Percentiles rank a stretch among this genome's conserved stretches.
phyloP scores from a whole-genome alignment of 2,329 filamentous ascomycete species.

The Ceratocystis huliohia region DNA sequence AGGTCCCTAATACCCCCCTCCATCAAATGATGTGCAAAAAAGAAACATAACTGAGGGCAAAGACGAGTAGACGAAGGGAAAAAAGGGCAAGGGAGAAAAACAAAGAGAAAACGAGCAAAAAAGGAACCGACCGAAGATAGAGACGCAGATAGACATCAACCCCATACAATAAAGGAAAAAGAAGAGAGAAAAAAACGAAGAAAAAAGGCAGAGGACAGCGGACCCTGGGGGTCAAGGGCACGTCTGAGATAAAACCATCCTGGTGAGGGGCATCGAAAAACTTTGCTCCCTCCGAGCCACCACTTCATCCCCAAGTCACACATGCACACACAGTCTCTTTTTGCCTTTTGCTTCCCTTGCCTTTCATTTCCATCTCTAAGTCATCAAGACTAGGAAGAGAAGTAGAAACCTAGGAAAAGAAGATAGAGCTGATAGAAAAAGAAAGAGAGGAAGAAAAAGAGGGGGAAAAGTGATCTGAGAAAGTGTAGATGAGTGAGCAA shows the following conservation, averaged over 20 bases:
- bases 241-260: not conserved
- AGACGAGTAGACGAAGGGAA: not conserved
- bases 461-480: not conserved
- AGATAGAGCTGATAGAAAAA: not conserved
- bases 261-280: not conserved
- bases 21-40: not conserved
- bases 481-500: conserved; percentile 1
- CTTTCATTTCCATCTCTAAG: not conserved
- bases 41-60: not conserved
- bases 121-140: conserved; percentile 6
- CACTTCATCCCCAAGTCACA: not conserved
- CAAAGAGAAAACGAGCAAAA: not conserved
- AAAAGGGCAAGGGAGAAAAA: not conserved
- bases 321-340: conserved; percentile 2
- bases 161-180: conserved; percentile 6
- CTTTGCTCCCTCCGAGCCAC: not conserved
- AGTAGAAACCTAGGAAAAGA: not conserved
- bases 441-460: conserved; percentile 3
- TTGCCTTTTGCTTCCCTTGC: not conserved
- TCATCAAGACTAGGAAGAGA: not conserved
- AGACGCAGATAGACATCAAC: not conserved
- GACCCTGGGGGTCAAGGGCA: not conserved
- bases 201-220: not conserved
- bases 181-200: not conserved
- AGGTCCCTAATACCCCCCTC: not conserved